Conservation (phyloP, 495 filamentous ascomycete genomes). For the Penicillium malachiteum region DNA sequence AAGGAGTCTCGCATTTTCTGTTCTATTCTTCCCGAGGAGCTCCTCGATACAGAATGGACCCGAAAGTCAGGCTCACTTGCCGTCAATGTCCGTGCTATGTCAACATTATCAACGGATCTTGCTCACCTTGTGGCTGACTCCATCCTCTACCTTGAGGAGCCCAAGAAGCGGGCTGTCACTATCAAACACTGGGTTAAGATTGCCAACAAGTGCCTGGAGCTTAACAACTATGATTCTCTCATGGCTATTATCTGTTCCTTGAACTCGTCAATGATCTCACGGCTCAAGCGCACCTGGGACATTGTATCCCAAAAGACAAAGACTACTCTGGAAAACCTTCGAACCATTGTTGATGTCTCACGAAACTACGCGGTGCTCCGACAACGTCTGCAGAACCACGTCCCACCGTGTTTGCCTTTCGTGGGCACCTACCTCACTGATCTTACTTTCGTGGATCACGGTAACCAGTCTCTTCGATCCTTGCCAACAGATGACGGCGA, state of each 20-base stretch:
- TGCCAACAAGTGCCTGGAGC: conserved; percentile 76
- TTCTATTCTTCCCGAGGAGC: conserved; percentile 86
- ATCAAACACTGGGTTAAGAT: conserved; percentile 99
- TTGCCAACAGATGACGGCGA: conserved; percentile 54
- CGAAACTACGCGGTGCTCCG: conserved; percentile 93
- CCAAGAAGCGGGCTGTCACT: conserved; percentile 82
- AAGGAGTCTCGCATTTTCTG: conserved; percentile 94
- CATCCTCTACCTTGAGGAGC: conserved; percentile 80
- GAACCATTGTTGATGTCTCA: conserved; percentile 79
- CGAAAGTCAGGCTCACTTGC: conserved; percentile 76
- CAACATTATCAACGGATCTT: conserved; percentile 83
- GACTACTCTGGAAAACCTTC: conserved; percentile 70
- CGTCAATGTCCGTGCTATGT: conserved; percentile 94
- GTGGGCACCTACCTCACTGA: conserved; percentile 96
- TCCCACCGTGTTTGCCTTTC: conserved; percentile 92
- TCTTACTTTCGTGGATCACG: conserved; percentile 75
- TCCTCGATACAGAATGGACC: conserved; percentile 92
- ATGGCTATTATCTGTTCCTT: conserved; percentile 96
- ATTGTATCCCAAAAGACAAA: conserved; percentile 83
- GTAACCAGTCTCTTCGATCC: conserved; percentile 68
- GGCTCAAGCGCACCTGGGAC: conserved; percentile 95
- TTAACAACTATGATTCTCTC: conserved; percentile 94
- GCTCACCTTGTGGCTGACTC: conserved; percentile 95
- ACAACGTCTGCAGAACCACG: conserved; percentile 78
- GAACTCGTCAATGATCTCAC: conserved; percentile 84